Conservation (phyloP, 176 grass and related monocot genomes). For the Metroxylon sagu region DNA sequence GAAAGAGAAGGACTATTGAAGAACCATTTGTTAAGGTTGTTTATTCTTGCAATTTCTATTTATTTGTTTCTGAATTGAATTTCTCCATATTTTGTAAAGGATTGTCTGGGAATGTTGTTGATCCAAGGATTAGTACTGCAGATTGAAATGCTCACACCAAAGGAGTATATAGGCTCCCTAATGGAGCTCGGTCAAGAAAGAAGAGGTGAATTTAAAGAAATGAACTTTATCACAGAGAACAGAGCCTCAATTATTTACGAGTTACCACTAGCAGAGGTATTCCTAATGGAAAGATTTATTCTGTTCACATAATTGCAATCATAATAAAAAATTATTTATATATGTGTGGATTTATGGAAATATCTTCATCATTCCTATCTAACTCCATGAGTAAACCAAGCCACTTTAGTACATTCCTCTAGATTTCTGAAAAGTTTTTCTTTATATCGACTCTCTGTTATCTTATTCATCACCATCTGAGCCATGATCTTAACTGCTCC, state of each 20-base stretch:
- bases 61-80: constrained; percentile 7
- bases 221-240: constrained; percentile 87
- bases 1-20: constrained; percentile 75
- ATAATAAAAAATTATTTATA: no score
- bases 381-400: no score
- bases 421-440: no score
- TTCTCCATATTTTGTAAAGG: no score
- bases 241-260: constrained; percentile 81
- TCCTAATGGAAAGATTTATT: not conserved
- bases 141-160: constrained; percentile 95
- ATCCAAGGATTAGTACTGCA: constrained; percentile 18
- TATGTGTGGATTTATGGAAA: no score
- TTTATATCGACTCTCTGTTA: no score
- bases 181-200: constrained; percentile 98
- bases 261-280: constrained; percentile 93
- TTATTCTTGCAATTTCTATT: constrained; percentile 17
- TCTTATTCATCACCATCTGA: no score
- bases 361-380: no score
- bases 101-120: not conserved
- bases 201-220: constrained; percentile 96
- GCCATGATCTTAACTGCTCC: no score
- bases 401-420: no score
- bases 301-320: no score
- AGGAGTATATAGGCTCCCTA: constrained; percentile 90
- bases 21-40: constrained; percentile 91